phyloP scores from a whole-genome alignment of 2,329 filamentous ascomycete genomes.

The Magnaporthiopsis rhizophila region DNA sequence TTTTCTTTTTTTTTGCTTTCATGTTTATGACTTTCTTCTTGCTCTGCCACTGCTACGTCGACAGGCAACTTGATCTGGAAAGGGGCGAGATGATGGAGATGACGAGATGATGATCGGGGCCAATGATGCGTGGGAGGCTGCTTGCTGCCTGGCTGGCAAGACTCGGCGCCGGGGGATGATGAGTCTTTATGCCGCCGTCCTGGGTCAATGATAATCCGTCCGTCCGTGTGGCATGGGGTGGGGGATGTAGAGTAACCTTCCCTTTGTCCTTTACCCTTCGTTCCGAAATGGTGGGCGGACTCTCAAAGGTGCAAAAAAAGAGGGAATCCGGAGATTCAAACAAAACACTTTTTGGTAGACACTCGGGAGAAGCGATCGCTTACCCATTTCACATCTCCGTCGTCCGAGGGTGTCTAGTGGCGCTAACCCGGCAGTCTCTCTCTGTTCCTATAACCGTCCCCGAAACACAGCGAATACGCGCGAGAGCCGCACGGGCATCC shows the following conservation, averaged over 20 bases:
- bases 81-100: background rate
- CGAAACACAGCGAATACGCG: background rate
- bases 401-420: background rate
- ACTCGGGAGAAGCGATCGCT: too few relatives aligned
- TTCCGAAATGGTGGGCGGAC: too few relatives aligned
- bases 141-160: background rate
- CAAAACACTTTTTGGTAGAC: background rate
- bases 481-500: background rate
- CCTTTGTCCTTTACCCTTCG: background rate
- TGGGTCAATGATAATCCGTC: background rate
- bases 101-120: too few relatives aligned
- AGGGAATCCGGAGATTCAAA: background rate
- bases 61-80: background rate
- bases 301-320: too few relatives aligned
- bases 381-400: background rate
- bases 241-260: background rate
- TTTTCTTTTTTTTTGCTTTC: background rate
- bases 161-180: background rate
- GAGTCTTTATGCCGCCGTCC: background rate
- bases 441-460: background rate
- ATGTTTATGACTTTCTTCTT: background rate
- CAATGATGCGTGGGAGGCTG: background rate
- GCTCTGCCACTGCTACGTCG: background rate
- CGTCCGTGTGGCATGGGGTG: background rate
- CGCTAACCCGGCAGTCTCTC: background rate